These are phyloP conservation scores for Stephania japonica DNA, from an alignment of 164 flowering plant species.

Conservation along the genomic window DNA sequence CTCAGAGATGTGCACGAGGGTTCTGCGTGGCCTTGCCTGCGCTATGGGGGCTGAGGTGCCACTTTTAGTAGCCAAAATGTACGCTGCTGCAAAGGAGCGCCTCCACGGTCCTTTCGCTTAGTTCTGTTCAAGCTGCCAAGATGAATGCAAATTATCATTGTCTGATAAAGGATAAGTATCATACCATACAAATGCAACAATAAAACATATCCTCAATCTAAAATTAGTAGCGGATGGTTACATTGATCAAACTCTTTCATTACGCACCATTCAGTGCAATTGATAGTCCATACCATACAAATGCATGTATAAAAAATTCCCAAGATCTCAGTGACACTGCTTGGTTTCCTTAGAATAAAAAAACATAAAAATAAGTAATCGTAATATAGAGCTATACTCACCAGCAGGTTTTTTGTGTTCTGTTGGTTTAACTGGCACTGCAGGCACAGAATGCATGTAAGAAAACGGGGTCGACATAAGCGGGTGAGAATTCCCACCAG, in stretches of 20 bases:
- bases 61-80: not conserved
- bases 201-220: not conserved
- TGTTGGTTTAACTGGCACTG: constrained; percentile 60
- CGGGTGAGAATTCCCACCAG: constrained; percentile 38
- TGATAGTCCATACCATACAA: not conserved
- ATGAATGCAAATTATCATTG: constrained; percentile 38
- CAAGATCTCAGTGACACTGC: not conserved
- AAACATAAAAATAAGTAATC: not conserved
- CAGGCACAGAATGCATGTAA: constrained; percentile 50
- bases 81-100: not conserved
- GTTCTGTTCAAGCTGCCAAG: constrained; percentile 60
- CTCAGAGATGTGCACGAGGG: not conserved
- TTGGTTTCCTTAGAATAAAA: not conserved
- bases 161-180: constrained; percentile 29
- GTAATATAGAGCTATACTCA: constrained; percentile 29
- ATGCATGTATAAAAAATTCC: constrained; percentile 15
- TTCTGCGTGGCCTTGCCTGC: no score
- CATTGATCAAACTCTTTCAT: no score
- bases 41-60: not conserved
- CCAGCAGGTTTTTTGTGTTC: constrained; percentile 86
- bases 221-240: no score
- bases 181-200: not conserved
- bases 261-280: no score
- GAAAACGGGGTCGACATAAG: constrained; percentile 47
- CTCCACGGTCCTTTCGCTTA: constrained; percentile 2